phyloP scores from a whole-genome alignment of 2,329 filamentous ascomycete species.

The Elsinoe ampelina region DNA sequence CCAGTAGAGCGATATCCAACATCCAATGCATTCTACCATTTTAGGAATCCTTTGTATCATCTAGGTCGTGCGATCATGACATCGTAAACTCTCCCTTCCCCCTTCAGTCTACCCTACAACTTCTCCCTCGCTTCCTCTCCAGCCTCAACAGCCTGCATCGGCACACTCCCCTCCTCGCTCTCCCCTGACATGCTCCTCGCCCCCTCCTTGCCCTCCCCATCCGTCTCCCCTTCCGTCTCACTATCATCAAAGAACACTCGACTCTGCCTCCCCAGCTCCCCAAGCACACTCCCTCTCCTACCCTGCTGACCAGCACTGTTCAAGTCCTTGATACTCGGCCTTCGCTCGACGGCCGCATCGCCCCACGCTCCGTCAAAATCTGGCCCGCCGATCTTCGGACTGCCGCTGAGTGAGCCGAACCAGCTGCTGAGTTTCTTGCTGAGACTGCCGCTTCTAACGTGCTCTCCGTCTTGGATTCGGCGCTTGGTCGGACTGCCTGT shows the following conservation, averaged over 20 bases:
- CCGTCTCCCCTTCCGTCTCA: conserved; percentile 23
- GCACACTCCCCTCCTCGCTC: background rate
- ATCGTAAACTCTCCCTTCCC: background rate
- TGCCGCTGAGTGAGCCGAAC: conserved; percentile 7
- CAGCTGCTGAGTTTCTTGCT: conserved; percentile 7
- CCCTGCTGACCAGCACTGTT: conserved; percentile 13
- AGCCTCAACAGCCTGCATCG: conserved; percentile 1
- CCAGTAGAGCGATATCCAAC: background rate
- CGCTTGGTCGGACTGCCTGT: background rate
- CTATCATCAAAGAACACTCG: conserved; percentile 39
- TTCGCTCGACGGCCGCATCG: background rate
- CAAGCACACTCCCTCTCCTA: conserved; percentile 29
- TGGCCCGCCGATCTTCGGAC: conserved; percentile 2
- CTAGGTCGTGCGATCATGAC: background rate
- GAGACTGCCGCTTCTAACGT: conserved; percentile 15
- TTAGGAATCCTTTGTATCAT: background rate
- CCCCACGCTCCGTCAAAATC: background rate
- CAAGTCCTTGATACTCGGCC: conserved; percentile 1
- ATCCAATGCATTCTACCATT: background rate
- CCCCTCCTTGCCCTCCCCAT: conserved; percentile 14
- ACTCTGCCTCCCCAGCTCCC: conserved; percentile 38
- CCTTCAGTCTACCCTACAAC: background rate
- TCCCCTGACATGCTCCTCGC: background rate
- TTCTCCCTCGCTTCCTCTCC: background rate
- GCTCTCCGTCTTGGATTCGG: background rate